phyloP scores from a whole-genome alignment of 2,329 filamentous ascomycete species.

The Didymella exigua region DNA sequence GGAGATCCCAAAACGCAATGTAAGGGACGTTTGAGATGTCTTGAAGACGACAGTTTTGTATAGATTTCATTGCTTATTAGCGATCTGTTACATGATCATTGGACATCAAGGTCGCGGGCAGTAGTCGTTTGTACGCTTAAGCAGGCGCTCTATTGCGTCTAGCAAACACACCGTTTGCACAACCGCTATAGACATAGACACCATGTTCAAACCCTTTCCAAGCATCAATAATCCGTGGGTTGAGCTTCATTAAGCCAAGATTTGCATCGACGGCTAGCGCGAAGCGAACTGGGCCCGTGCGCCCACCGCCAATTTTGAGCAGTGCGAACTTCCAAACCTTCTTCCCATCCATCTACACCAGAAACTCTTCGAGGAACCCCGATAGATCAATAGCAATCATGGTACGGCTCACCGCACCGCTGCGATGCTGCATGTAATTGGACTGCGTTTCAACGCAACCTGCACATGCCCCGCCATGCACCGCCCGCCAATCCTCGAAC shows the following conservation, averaged over 20 bases:
- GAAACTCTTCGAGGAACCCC: conserved; percentile 54
- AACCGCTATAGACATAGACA: no score
- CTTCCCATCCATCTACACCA: conserved; percentile 27
- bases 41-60: not conserved
- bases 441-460: not conserved
- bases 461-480: conserved; percentile 9
- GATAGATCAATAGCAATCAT: conserved; percentile 50
- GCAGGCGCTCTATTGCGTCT: not conserved
- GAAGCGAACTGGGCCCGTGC: conserved; percentile 3
- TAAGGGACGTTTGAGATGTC: conserved; percentile 18
- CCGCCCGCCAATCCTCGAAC: not conserved
- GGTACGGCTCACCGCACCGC: conserved; percentile 37
- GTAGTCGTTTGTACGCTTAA: not conserved
- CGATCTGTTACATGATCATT: conserved; percentile 1
- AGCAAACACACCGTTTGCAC: no score
- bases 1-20: conserved; percentile 50
- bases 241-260: conserved; percentile 1
- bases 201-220: not conserved
- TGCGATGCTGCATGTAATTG: conserved; percentile 4
- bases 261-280: conserved; percentile 6
- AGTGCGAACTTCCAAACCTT: conserved; percentile 19
- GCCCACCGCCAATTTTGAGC: conserved; percentile 3
- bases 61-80: not conserved
- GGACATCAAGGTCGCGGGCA: not conserved
- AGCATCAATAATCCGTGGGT: not conserved